Conservation (phyloP, 768 basidiomycete genomes). For the Kwoniella dejecticola region DNA sequence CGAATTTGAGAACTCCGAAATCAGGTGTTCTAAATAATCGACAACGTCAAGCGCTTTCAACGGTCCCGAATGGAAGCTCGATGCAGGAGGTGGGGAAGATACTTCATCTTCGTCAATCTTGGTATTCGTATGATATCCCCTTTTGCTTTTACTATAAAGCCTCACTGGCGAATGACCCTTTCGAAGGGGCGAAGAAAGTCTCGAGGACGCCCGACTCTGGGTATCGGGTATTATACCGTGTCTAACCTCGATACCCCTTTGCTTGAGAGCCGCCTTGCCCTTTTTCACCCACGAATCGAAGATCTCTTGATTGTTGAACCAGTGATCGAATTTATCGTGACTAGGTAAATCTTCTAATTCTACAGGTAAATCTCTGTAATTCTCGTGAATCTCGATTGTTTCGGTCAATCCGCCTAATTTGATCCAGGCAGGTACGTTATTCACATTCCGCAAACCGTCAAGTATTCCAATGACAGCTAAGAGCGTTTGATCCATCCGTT, state of each 20-base stretch:
- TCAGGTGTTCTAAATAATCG: slow-evolving; percentile 1
- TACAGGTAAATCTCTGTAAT: not conserved
- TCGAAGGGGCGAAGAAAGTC: slow-evolving; percentile 1
- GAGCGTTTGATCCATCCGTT: slow-evolving; percentile 40
- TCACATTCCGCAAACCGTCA: slow-evolving; percentile 35
- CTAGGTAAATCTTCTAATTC: slow-evolving; percentile 34
- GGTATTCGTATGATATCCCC: slow-evolving; percentile 7
- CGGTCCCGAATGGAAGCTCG: not conserved
- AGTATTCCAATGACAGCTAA: slow-evolving; percentile 52
- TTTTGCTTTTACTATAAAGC: not conserved
- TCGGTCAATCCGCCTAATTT: slow-evolving; percentile 39
- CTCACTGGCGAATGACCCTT: not conserved
- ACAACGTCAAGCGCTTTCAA: not conserved
- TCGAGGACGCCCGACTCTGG: not conserved
- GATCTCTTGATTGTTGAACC: slow-evolving; percentile 29
- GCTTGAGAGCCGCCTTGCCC: slow-evolving; percentile 33
- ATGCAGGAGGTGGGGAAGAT: not conserved
- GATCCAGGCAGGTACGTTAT: slow-evolving; percentile 52
- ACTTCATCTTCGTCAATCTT: slow-evolving; percentile 2
- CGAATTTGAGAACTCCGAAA: too few relatives aligned
- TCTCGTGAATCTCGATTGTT: not conserved
- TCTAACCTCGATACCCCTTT: slow-evolving; percentile 31
- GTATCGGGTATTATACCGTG: slow-evolving; percentile 25
- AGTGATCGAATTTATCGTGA: slow-evolving; percentile 37
- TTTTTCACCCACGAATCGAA: slow-evolving; percentile 30